Conservation (phyloP, 306 rosid genomes). For the Medicago lupulina region DNA sequence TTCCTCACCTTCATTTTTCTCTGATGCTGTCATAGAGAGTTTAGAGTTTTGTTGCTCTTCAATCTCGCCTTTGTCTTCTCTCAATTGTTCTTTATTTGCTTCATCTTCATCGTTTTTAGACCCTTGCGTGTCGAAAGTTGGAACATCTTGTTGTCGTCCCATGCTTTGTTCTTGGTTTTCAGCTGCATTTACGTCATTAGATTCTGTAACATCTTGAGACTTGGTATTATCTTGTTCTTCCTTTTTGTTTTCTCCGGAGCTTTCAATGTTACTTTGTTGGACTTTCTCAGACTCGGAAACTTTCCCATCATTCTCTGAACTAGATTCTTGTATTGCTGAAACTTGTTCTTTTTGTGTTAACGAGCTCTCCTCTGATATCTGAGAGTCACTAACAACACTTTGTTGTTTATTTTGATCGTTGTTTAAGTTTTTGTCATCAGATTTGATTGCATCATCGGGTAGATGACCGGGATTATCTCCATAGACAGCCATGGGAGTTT, state of each 20-base stretch:
- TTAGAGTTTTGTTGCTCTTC: constrained; percentile 38
- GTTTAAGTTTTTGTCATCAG: constrained; percentile 48
- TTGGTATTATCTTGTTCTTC: constrained; percentile 25
- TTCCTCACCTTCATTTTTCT: constrained; percentile 37
- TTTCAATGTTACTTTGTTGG: constrained; percentile 34
- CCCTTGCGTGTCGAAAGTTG: constrained; percentile 37
- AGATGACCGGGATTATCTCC: constrained; percentile 82
- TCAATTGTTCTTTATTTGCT: constrained; percentile 47
- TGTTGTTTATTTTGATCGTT: constrained; percentile 41
- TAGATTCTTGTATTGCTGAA: constrained; percentile 20
- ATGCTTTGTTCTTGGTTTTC: constrained; percentile 37
- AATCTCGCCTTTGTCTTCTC: constrained; percentile 51
- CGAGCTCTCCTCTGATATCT: constrained; percentile 58
- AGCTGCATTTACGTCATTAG: constrained; percentile 27
- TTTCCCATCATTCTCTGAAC: constrained; percentile 40
- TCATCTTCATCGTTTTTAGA: constrained; percentile 44
- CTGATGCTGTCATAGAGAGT: neutral
- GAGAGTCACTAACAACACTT: constrained; percentile 36
- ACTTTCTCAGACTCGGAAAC: constrained; percentile 42
- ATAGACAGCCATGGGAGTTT: constrained; percentile 32
- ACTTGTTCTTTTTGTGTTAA: constrained; percentile 48
- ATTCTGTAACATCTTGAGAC: constrained; percentile 29
- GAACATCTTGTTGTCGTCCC: constrained; percentile 36
- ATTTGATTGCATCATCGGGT: constrained; percentile 74
- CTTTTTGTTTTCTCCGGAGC: constrained; percentile 38